phyloP scores from a whole-genome alignment of 306 rosid genomes.

The Cicer chorassanicum region DNA sequence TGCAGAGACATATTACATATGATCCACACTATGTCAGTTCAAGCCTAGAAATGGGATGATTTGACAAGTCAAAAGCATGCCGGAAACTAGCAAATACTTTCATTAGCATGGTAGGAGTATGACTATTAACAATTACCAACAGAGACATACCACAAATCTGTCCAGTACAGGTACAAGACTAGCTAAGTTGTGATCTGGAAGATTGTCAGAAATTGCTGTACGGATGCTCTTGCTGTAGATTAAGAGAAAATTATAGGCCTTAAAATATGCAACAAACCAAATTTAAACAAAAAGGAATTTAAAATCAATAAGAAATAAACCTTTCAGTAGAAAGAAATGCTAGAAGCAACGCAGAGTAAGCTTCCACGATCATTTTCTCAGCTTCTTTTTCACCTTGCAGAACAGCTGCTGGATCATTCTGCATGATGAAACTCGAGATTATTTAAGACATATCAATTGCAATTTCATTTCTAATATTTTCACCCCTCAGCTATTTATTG shows the following conservation, averaged over 20 bases:
- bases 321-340: conserved; percentile 66
- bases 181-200: conserved; percentile 66
- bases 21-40: background rate
- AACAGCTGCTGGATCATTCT: conserved; percentile 82
- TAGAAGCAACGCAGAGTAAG: conserved; percentile 59
- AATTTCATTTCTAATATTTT: conserved; percentile 1
- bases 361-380: conserved; percentile 69
- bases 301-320: conserved; percentile 36
- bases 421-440: conserved; percentile 50
- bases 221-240: conserved; percentile 57
- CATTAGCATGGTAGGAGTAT: conserved; percentile 24
- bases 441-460: conserved; percentile 21
- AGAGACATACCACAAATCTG: conserved; percentile 87
- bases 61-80: background rate
- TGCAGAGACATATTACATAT: background rate
- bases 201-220: conserved; percentile 54
- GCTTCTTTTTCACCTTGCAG: conserved; percentile 95
- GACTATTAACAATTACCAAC: background rate
- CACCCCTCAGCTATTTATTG: background rate
- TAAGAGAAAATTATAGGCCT: conserved; percentile 6
- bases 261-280: conserved; percentile 15
- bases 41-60: too few relatives aligned
- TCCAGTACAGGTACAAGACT: conserved; percentile 93
- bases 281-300: background rate
- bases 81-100: background rate